phyloP scores from a whole-genome alignment of 495 filamentous ascomycete species.

The Podospora pseudocomata region DNA sequence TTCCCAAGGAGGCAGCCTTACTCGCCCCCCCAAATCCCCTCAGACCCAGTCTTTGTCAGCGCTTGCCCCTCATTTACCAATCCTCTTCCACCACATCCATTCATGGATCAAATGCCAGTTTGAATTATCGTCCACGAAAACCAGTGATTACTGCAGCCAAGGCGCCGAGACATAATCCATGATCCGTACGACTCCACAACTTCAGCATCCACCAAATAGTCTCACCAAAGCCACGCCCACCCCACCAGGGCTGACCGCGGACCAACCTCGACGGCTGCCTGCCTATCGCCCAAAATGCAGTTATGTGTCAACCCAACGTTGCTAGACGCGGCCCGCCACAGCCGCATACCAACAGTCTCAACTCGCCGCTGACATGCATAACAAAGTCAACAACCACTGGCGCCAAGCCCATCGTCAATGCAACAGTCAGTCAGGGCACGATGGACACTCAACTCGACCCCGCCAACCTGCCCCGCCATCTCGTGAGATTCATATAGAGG shows the following conservation, averaged over 20 bases:
- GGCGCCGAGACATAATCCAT: too few species aligned
- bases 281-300: background rate
- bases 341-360: background rate
- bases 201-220: background rate
- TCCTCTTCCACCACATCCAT: background rate
- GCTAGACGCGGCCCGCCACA: background rate
- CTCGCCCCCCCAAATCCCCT: background rate
- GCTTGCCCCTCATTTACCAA: background rate
- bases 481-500: background rate
- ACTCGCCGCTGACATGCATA: conserved; percentile 3
- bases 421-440: conserved; percentile 3
- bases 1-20: background rate
- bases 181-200: background rate
- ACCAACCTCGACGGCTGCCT: background rate
- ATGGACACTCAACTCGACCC: conserved; percentile 3
- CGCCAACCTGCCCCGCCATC: background rate
- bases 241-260: background rate
- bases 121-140: background rate
- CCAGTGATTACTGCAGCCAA: background rate
- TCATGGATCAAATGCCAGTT: background rate
- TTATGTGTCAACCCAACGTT: background rate
- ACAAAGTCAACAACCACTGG: background rate
- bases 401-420: conserved; percentile 5
- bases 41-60: background rate
- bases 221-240: background rate